A percentile compares a stretch with the other conserved stretches of the same genome.
Conservation (phyloP, 1,139 yeast species). For the Protomyces arabidopsidicola region DNA sequence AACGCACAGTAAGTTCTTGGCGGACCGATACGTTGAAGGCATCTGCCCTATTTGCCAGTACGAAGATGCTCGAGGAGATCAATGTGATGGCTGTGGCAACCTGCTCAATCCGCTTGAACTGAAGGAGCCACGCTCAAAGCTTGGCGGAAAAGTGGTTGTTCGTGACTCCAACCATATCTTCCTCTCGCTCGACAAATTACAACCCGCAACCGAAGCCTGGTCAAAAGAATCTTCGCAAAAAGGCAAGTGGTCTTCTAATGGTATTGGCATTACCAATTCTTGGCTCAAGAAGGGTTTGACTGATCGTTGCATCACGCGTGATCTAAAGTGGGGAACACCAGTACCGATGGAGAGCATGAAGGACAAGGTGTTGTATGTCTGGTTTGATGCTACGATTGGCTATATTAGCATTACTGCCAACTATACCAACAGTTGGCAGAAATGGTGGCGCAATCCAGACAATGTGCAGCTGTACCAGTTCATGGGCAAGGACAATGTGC, state of each 20-base stretch:
- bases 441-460: constrained; percentile 92
- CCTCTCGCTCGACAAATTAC: constrained; percentile 75
- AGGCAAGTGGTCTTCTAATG: constrained; percentile 90
- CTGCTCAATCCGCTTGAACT: constrained; percentile 88
- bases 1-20: constrained; percentile 80
- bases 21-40: constrained; percentile 97
- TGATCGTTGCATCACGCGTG: constrained; percentile 96
- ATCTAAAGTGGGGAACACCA: constrained; percentile 96
- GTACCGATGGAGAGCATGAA: constrained; percentile 75
- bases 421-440: constrained; percentile 75
- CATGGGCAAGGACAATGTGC: constrained; percentile 99
- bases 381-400: constrained; percentile 99
- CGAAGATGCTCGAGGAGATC: constrained; percentile 98
- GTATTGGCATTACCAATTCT: constrained; percentile 77
- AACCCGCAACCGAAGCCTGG: constrained; percentile 71
- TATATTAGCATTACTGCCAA: constrained; percentile 93
- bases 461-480: constrained; percentile 83
- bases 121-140: constrained; percentile 89
- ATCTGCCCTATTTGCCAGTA: constrained; percentile 91
- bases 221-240: constrained; percentile 57
- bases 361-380: constrained; percentile 88
- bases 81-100: constrained; percentile 93
- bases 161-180: constrained; percentile 81
- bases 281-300: constrained; percentile 93
- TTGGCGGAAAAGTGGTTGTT: constrained; percentile 77